phyloP scores from a whole-genome alignment of 2,329 filamentous ascomycete species.

The Exophiala alcalophila region DNA sequence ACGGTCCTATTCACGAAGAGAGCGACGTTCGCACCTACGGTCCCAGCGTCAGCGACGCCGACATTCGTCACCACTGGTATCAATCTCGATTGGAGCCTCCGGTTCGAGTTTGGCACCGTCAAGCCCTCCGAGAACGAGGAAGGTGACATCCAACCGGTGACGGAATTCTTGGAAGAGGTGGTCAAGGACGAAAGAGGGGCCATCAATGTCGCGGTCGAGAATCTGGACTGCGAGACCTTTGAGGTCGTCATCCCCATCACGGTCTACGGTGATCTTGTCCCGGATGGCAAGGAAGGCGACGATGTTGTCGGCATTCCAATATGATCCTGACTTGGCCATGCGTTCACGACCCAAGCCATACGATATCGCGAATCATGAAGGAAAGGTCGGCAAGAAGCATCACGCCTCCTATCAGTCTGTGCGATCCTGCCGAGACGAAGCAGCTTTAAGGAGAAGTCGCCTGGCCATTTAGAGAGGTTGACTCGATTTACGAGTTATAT shows the following conservation, averaged over 20 bases:
- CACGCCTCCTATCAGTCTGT: slow-evolving; percentile 26
- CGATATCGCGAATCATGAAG: slow-evolving; percentile 39
- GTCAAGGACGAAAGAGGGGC: slow-evolving; percentile 75
- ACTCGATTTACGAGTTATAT: too few species aligned
- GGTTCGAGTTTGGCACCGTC: slow-evolving; percentile 89
- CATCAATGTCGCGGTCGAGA: slow-evolving; percentile 73
- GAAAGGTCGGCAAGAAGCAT: slow-evolving; percentile 36
- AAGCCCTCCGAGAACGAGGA: slow-evolving; percentile 37
- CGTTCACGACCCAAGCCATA: slow-evolving; percentile 13
- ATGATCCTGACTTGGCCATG: slow-evolving; percentile 13
- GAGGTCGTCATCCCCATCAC: slow-evolving; percentile 81
- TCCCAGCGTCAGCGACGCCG: slow-evolving; percentile 79
- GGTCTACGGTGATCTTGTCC: slow-evolving; percentile 64
- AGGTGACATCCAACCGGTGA: slow-evolving; percentile 38
- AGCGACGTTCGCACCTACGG: slow-evolving; percentile 75
- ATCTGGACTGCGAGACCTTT: slow-evolving; percentile 80
- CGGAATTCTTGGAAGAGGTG: slow-evolving; percentile 72
- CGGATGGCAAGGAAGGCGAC: slow-evolving; percentile 35
- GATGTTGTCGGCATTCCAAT: slow-evolving; percentile 32
- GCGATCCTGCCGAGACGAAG: slow-evolving; percentile 8
- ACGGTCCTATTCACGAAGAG: slow-evolving; percentile 77
- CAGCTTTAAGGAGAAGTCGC: too few species aligned
- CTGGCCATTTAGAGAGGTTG: too few species aligned
- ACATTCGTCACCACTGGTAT: slow-evolving; percentile 90
- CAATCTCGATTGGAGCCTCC: slow-evolving; percentile 80